Base-by-base conservation (phyloP, 2,329 filamentous ascomycete species). In the Xylaria sp. region DNA sequence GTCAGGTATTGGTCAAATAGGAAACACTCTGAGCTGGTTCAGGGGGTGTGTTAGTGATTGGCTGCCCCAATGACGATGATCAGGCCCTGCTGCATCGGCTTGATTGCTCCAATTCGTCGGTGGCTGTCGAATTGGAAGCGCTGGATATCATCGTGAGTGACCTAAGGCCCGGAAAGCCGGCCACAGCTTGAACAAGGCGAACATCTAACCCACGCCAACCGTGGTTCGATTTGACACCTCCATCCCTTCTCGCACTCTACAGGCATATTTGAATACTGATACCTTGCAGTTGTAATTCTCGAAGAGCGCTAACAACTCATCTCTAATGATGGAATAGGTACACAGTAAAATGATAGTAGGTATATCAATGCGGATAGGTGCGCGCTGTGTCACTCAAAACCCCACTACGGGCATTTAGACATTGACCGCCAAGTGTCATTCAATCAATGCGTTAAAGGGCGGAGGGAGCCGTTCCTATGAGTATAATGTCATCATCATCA, bases 11-110 rank as follows among this genome's bases (percentile, higher is more conserved):
- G 36, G 65, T 55, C 59, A 24, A 64, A 59, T 50, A 50, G n/a
- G 50, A 39, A 56, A 48, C 55, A 51, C 39, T 45, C 32, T 65
- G 67, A 65, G 68, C 65, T 70, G 70, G 65, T 69, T 65, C 58
- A 65, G 67, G 57, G 45, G 24, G 58, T 39, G 9, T 32, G 61
- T 30, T 53, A 42, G 11, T 70, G 57, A 72, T 72, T 72, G 70
- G 70, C 53, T 55, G 68, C 64, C 67, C 67, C 64, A 39, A 63
- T 56, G 57, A 59, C 47, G 64, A 70, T 66, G 56, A 66, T 70
- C 65, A 68, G 68, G 69, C 69, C 67, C 59, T 32, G 59, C 34
- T 69, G 67, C 67, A 66, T 70, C 58, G 58, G 61, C 36, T 24
- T 61, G 57, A 55, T 27, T 50, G 54, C 58, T 61, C 61, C 61